A percentile compares a stretch with the other conserved stretches of the same genome.
These are phyloP conservation scores for Pisolithus sp. DNA, from an alignment of 768 basidiomycete species.

Conservation along the genomic window DNA sequence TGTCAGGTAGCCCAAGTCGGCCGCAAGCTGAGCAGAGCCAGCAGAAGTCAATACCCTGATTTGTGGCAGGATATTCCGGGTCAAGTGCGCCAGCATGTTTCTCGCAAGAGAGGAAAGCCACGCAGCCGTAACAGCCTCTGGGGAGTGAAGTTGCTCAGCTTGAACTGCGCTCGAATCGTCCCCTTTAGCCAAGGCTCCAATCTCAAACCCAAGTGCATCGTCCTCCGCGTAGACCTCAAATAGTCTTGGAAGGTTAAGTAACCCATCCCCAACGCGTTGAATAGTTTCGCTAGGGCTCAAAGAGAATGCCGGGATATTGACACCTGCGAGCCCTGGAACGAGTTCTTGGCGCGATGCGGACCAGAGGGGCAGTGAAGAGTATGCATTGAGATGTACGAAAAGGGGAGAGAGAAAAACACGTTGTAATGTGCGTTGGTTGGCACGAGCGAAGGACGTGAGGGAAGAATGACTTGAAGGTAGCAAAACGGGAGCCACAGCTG, in stretches of 20 bases:
- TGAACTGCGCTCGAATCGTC: conserved; percentile 2
- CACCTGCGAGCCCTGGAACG: conserved; percentile 30
- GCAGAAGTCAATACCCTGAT: conserved; percentile 55
- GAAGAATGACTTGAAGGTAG: conserved; percentile 50
- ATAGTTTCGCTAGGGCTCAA: conserved; percentile 85
- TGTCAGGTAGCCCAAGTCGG: conserved; percentile 83
- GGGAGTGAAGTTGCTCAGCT: conserved; percentile 38
- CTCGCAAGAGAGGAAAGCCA: conserved; percentile 93
- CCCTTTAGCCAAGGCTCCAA: conserved; percentile 66
- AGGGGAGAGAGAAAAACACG: conserved; percentile 81
- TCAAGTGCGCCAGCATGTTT: conserved; percentile 69
- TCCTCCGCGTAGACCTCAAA: conserved; percentile 95
- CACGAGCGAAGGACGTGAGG: conserved; percentile 56
- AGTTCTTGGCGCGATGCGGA: conserved; percentile 32
- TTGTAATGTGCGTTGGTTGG: conserved; percentile 75
- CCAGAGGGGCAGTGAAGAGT: conserved; percentile 69
- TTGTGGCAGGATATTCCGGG: conserved; percentile 59
- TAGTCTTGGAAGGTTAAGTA: conserved; percentile 85
- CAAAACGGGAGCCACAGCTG: conserved; percentile 28
- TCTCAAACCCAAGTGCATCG: conserved; percentile 82
- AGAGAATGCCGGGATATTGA: conserved; percentile 82
- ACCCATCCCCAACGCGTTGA: conserved; percentile 86
- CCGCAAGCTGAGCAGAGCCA: conserved; percentile 78
- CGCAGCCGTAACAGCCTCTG: conserved; percentile 79
- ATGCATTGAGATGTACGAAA: conserved; percentile 60